Evolutionary conservation across 306 rosid genomes (phyloP), one percentile per base, ranked within the genome.

Genomic region (Clitoria ternatea): DNA sequence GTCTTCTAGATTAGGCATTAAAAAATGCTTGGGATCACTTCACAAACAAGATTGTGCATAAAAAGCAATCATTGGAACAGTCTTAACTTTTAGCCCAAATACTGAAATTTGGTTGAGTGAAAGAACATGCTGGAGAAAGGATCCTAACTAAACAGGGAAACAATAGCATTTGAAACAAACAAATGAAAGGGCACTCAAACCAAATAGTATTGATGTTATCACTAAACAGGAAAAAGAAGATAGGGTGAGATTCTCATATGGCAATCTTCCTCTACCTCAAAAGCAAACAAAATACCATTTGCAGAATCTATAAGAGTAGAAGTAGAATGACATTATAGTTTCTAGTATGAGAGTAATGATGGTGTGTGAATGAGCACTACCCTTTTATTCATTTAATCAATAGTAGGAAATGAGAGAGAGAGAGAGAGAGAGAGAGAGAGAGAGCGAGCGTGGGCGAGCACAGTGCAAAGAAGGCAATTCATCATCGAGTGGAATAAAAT

Each of bases 31-130:
- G 91, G 96, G 95, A 94, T 94, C 89, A 86, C 83, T 83, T 82
- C 81, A 52, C 77, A 77, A 81, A 85, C 88, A 78, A 84, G 80
- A 82, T 77, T 74, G 77, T 77, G 77, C 84, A 87, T 82, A 85
- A 75, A 88, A 85, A 80, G 88, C 81, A 91, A 88, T 87, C 88
- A 93, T 93, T 90, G 91, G 90, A 82, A 80, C 77, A 82, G 80
- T 73, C 83, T 79, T 77, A 36, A 70, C 89, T 79, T 88, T 88
- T 77, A 61, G 86, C 88, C 83, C 78, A 77, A 79, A 79, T 79
- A 64, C 81, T 78, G 55, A 59, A 77, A 79, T 75, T 64, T 74
- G 64, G 70, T 74, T 73, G 79, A 66, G 62, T 75, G 64, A 74
- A 56, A 32, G 59, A 74, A 29, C 81, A 43, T 65, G 69, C 64